Conservation (phyloP, 177 flowering plant genomes). For the Vitis hybrid region DNA sequence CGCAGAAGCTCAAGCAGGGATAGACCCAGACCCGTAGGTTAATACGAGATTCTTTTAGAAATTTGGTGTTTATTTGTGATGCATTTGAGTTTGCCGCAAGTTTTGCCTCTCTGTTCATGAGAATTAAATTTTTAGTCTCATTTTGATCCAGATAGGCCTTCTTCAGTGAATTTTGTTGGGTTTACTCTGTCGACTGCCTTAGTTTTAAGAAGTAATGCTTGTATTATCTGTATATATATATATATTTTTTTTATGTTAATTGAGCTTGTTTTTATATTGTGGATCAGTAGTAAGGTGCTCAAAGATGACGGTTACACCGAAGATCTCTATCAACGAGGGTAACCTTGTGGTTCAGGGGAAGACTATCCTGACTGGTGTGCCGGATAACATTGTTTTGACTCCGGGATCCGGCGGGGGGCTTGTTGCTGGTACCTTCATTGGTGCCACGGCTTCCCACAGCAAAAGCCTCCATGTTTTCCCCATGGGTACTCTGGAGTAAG, state of each 20-base stretch:
- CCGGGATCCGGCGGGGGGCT: constrained; percentile 60
- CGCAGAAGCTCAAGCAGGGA: too few relatives aligned
- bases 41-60: not conserved
- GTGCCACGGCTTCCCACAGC: constrained; percentile 62
- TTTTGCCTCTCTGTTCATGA: not conserved
- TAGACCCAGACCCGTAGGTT: constrained; percentile 3
- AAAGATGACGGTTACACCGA: constrained; percentile 77
- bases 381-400: constrained; percentile 75
- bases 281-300: constrained; percentile 12
- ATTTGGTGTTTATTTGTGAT: not conserved
- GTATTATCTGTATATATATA: not conserved
- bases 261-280: not conserved
- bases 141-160: not conserved
- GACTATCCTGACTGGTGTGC: constrained; percentile 72
- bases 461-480: constrained; percentile 79
- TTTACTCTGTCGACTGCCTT: not conserved
- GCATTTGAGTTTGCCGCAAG: not conserved
- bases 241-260: not conserved
- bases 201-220: not conserved
- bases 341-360: constrained; percentile 82
- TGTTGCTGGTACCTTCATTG: constrained; percentile 65
- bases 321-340: constrained; percentile 62
- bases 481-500: constrained; percentile 75
- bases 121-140: too few relatives aligned
- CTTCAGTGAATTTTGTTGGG: not conserved